Evolutionary conservation across 2,329 filamentous ascomycete genomes (phyloP), one percentile per base, ranked within the genome.

Genomic region (Penicillium sclerotiorum): DNA sequence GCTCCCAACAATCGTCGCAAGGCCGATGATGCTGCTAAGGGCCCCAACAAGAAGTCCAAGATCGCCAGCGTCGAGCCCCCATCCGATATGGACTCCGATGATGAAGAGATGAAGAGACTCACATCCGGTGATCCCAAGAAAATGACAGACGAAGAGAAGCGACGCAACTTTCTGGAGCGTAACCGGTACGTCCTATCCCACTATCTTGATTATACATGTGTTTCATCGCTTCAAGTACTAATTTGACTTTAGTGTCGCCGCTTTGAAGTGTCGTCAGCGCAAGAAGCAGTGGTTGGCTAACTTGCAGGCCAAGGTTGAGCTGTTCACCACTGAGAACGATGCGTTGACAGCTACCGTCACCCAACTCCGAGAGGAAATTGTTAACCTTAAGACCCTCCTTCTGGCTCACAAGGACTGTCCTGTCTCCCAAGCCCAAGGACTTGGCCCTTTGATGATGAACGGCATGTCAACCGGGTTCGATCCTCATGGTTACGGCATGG

Each of bases 231-330:
- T n/a, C 2, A 20, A 47, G n/a, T 46, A 39, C 68, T 74, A 57
- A 73, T 50, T 25, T 33, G 23, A 17, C 6, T 48, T 33, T 23
- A 96, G 94, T 68, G 91, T 99, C 58, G 94, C 94, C 55, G 94
- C 94, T 3, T 79, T 99, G 52, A 99, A 99, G 69, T 99, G 94
- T 73, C 88, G 94, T 53, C 94, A 99, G 72, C 85, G 94, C 17
- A 99, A 99, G 80, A 99, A 99, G 80, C 94, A 97, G 69, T 99
- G 94, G 94, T 82, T 97, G 50, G 89, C 89, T 25, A 97, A 96
- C 61, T 80, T 99, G 1, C 94, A 99, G 71, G 84, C 84, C 48
- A 97, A 97, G 72, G 93, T 97, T 13, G 94, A 99, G 70, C 80
- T 95, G 59, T 97, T 91, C 66, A 92, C 88, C 56, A 87, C 81